Conservation (phyloP, 495 filamentous ascomycete species). For the Astrothelium subdiscretum region DNA sequence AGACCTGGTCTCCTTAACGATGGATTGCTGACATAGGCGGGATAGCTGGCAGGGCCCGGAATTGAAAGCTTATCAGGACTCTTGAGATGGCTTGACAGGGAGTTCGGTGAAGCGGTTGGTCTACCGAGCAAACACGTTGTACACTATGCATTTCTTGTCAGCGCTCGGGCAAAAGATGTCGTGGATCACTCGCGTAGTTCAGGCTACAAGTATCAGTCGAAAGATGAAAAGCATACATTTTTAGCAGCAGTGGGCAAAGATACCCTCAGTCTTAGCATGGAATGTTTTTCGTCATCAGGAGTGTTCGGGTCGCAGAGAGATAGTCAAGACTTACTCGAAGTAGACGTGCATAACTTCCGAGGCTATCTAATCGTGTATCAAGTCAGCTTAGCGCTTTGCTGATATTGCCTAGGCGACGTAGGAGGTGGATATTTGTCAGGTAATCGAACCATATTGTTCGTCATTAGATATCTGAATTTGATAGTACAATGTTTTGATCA, state of each 20-base stretch:
- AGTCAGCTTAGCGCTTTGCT: neutral
- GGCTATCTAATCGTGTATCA: neutral
- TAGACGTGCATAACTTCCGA: neutral
- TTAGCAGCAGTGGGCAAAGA: conserved; percentile 53
- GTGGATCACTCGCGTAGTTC: neutral
- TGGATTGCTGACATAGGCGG: neutral
- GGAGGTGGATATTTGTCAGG: conserved; percentile 23
- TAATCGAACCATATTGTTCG: conserved; percentile 45
- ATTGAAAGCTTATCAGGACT: conserved; percentile 50
- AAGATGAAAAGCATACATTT: conserved; percentile 91
- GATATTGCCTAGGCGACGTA: neutral
- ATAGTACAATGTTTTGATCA: conserved; percentile 51
- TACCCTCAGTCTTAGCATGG: conserved; percentile 87
- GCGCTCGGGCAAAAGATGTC: too few relatives aligned
- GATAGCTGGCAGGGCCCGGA: conserved; percentile 60
- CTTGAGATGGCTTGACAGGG: neutral
- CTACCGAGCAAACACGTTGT: too few relatives aligned
- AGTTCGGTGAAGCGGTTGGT: too few relatives aligned
- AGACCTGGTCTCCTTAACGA: neutral
- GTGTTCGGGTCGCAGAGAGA: neutral
- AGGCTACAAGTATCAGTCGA: conserved; percentile 56
- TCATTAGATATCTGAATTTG: conserved; percentile 49
- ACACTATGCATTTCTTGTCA: too few relatives aligned
- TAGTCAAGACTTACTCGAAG: neutral
- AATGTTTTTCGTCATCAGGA: conserved; percentile 66